These are phyloP conservation scores for Catharanthus roseus DNA, from an alignment of 257 asterid species.

Conservation along the genomic window DNA sequence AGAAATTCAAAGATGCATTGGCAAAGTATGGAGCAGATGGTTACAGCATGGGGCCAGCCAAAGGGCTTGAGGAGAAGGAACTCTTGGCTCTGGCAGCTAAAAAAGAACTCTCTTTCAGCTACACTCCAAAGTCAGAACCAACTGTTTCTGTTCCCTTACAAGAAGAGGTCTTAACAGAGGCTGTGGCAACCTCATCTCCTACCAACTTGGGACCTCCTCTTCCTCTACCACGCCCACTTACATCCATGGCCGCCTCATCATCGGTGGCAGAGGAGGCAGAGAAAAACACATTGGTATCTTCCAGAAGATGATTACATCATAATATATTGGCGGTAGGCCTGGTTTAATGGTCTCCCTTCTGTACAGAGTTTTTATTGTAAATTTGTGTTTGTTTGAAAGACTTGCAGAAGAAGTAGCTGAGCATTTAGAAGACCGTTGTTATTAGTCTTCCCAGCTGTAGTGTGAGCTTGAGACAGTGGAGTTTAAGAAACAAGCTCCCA, in stretches of 20 bases:
- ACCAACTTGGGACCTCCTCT: slow-evolving; percentile 5
- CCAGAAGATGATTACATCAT: neutral
- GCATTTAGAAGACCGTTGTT: neutral
- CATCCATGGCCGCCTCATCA: neutral
- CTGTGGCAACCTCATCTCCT: neutral
- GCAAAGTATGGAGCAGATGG: slow-evolving; percentile 32
- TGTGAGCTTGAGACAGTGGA: neutral
- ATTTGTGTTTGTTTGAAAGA: neutral
- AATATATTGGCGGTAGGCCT: neutral
- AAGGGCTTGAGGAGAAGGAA: slow-evolving; percentile 45
- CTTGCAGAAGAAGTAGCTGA: neutral
- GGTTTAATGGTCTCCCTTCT: neutral
- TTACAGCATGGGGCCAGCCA: slow-evolving; percentile 27
- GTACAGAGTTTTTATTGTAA: slow-evolving; percentile 2
- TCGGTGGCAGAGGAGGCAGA: neutral
- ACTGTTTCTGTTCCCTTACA: neutral
- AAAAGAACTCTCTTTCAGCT: slow-evolving; percentile 7
- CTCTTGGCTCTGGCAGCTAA: slow-evolving; percentile 25
- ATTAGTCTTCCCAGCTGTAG: neutral
- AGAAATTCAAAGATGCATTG: slow-evolving; percentile 38
- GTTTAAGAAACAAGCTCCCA: neutral
- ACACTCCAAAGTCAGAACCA: slow-evolving; percentile 3
- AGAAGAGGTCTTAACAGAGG: slow-evolving; percentile 3
- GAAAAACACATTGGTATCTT: neutral
- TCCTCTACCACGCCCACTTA: slow-evolving; percentile 5